phyloP scores from a whole-genome alignment of 2,329 filamentous ascomycete genomes.

The Fusarium sp. region DNA sequence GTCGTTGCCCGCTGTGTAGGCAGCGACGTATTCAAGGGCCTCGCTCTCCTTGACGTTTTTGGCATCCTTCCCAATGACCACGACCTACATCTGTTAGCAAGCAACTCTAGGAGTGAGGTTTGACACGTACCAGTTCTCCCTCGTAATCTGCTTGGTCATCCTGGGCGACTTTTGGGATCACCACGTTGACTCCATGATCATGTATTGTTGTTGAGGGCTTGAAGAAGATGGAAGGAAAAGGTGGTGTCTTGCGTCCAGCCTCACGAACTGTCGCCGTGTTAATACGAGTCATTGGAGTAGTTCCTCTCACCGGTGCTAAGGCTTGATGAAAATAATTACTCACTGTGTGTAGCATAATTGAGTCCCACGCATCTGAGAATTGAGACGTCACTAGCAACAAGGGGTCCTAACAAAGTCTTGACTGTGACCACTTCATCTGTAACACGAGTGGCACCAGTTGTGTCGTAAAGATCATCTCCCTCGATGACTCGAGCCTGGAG shows the following conservation, averaged over 20 bases:
- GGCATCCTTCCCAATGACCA: conserved; percentile 57
- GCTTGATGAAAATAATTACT: background rate
- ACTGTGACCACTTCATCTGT: conserved; percentile 63
- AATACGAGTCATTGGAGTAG: background rate
- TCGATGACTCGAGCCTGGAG: conserved; percentile 61
- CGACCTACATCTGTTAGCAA: background rate
- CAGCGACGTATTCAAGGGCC: conserved; percentile 59
- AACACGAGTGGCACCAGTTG: conserved; percentile 54
- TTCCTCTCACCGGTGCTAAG: fast-evolving
- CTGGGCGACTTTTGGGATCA: conserved; percentile 56
- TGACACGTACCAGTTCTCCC: conserved; percentile 48
- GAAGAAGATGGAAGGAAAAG: conserved; percentile 58
- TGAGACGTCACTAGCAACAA: conserved; percentile 59
- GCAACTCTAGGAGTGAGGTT: fast-evolving
- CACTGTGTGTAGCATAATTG: conserved; percentile 67
- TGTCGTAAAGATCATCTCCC: conserved; percentile 59
- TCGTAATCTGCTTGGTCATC: conserved; percentile 59
- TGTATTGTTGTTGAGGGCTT: conserved; percentile 54
- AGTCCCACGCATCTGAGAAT: conserved; percentile 66
- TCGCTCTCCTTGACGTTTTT: conserved; percentile 55
- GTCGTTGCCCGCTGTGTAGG: conserved; percentile 64
- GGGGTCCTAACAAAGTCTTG: conserved; percentile 60
- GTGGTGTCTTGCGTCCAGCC: conserved; percentile 58
- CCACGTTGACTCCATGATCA: conserved; percentile 49
- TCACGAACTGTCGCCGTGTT: conserved; percentile 53